These are phyloP conservation scores for Ceratocystis ficicola DNA, from an alignment of 2,329 filamentous ascomycete genomes.

Conservation along the genomic window DNA sequence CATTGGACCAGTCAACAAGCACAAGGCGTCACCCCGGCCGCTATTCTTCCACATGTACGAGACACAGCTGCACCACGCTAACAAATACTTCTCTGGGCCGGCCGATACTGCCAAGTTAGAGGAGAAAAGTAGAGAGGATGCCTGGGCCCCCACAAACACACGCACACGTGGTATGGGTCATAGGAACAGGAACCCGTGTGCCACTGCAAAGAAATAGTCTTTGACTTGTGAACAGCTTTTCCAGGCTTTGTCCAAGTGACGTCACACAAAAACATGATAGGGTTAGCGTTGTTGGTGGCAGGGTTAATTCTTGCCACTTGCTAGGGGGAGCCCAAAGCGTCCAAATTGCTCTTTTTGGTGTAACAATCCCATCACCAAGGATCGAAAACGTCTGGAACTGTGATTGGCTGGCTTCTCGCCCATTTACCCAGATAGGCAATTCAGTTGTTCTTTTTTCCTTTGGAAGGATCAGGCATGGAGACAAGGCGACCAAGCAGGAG, in stretches of 20 bases:
- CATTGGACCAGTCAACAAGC: neutral
- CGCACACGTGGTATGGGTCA: neutral
- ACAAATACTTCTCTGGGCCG: neutral
- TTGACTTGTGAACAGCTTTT: too few relatives aligned
- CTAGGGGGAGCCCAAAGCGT: neutral
- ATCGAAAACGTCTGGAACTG: neutral
- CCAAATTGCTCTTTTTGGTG: neutral
- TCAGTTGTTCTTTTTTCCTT: constrained; percentile 1
- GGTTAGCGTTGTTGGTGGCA: neutral
- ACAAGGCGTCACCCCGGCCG: neutral
- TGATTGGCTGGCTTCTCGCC: neutral
- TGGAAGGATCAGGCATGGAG: neutral
- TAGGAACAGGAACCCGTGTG: too few relatives aligned
- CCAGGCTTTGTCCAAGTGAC: neutral
- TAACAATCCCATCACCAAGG: neutral
- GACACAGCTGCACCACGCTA: neutral
- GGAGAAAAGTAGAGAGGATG: neutral
- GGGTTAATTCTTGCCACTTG: neutral
- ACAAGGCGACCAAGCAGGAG: constrained; percentile 1
- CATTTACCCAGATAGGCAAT: neutral
- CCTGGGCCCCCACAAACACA: neutral
- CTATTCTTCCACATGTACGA: neutral
- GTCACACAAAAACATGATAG: neutral
- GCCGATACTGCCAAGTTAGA: neutral
- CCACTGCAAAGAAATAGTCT: too few relatives aligned